phyloP scores from a whole-genome alignment of 345 rosid species.

The Trapa bicornis region DNA sequence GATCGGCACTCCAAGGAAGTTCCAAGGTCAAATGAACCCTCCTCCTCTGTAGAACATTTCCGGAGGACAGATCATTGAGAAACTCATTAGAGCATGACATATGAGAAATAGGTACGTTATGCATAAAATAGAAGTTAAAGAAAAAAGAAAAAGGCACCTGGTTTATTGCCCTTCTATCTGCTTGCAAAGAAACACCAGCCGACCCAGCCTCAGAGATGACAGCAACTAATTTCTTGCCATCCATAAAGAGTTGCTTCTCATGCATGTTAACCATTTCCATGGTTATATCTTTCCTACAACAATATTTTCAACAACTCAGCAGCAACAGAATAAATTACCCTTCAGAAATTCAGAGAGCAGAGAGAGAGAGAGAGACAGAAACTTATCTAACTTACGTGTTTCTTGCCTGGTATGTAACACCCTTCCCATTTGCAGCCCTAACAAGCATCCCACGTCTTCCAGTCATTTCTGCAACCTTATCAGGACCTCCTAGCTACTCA shows the following conservation, averaged over 20 bases:
- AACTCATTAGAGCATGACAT: not conserved
- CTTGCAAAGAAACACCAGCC: slow-evolving; percentile 97
- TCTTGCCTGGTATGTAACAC: slow-evolving; percentile 94
- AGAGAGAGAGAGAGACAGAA: not conserved
- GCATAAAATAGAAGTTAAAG: not conserved
- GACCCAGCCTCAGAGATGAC: slow-evolving; percentile 99
- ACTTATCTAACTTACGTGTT: slow-evolving; percentile 54
- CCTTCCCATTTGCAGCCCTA: slow-evolving; percentile 85
- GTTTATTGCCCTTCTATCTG: slow-evolving; percentile 87
- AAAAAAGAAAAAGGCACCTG: slow-evolving; percentile 33
- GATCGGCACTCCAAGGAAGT: slow-evolving; percentile 99
- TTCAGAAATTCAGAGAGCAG: not conserved
- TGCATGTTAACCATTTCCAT: slow-evolving; percentile 99
- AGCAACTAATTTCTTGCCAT: slow-evolving; percentile 85
- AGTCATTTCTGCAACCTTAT: slow-evolving; percentile 91
- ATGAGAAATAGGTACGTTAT: not conserved
- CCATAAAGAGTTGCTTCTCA: slow-evolving; percentile 97
- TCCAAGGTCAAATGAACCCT: slow-evolving; percentile 93
- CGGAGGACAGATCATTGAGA: slow-evolving; percentile 6
- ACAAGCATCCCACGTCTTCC: slow-evolving; percentile 99
- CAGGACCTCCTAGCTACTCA: slow-evolving; percentile 97
- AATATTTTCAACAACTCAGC: slow-evolving; percentile 15
- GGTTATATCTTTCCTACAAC: slow-evolving; percentile 72
- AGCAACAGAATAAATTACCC: slow-evolving; percentile 9
- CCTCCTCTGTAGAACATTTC: slow-evolving; percentile 47